These are phyloP conservation scores for Lentinula sp. DNA, from an alignment of 768 basidiomycete species.

Conservation along the genomic window DNA sequence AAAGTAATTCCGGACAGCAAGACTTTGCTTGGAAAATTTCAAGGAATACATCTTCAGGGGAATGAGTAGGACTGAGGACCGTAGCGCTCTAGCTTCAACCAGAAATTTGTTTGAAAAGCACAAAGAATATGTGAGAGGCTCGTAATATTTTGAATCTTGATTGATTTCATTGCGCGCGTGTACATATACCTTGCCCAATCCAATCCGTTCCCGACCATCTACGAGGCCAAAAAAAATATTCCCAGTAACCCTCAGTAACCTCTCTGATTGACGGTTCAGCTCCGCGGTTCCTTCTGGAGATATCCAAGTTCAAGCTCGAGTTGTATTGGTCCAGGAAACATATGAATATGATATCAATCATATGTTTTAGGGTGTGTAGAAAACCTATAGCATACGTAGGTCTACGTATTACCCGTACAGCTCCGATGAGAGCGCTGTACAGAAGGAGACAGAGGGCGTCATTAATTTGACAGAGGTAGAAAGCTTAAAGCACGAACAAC, in stretches of 20 bases:
- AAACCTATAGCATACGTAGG: background rate
- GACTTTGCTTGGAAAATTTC: too few relatives aligned
- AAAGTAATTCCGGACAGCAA: too few relatives aligned
- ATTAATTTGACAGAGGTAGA: background rate
- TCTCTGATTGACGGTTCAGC: background rate
- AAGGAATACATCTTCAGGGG: too few relatives aligned
- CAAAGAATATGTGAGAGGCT: too few relatives aligned
- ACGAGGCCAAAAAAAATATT: too few relatives aligned
- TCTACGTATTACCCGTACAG: background rate
- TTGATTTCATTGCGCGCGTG: too few relatives aligned
- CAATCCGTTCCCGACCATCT: too few relatives aligned
- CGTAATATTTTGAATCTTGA: too few relatives aligned
- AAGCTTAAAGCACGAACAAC: background rate
- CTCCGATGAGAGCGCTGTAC: background rate
- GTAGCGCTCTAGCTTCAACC: too few relatives aligned
- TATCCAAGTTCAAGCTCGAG: background rate
- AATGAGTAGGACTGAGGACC: too few relatives aligned
- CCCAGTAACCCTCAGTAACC: background rate
- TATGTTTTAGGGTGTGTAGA: background rate
- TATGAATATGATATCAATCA: background rate
- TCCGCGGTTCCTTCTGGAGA: background rate
- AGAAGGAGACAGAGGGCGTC: background rate
- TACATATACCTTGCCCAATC: too few relatives aligned
- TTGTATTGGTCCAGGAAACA: background rate
- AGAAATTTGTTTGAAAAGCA: too few relatives aligned